A percentile compares a stretch with the other conserved stretches of the same genome.
Conservation (phyloP, 306 rosid genomes). For the Malus domestica region ASM211411v1 NC_041803.1:25985501-25986000, state of each 20-base stretch:
- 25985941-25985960: not conserved
- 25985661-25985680: slow-evolving; percentile 71
- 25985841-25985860: slow-evolving; percentile 78
- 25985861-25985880: slow-evolving; percentile 30
- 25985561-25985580: not conserved
- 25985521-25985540: not conserved
- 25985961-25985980: not conserved
- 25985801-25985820: slow-evolving; percentile 74
- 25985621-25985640: slow-evolving; percentile 24
- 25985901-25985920: not conserved
- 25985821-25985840: slow-evolving; percentile 54
- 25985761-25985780: slow-evolving; percentile 34
- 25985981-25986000: not conserved
- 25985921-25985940: not conserved
- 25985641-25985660: slow-evolving; percentile 81
- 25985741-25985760: slow-evolving; percentile 30
- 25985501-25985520: slow-evolving; percentile 66
- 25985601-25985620: slow-evolving; percentile 11
- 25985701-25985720: slow-evolving; percentile 68
- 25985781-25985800: slow-evolving; percentile 63
- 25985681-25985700: slow-evolving; percentile 62
- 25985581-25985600: not conserved
- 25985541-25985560: not conserved
- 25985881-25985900: not conserved
- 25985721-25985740: slow-evolving; percentile 36